Evolutionary conservation across 805 yeast genomes (phyloP).

Genomic region (Wickerhamiella kazuoi): DNA sequence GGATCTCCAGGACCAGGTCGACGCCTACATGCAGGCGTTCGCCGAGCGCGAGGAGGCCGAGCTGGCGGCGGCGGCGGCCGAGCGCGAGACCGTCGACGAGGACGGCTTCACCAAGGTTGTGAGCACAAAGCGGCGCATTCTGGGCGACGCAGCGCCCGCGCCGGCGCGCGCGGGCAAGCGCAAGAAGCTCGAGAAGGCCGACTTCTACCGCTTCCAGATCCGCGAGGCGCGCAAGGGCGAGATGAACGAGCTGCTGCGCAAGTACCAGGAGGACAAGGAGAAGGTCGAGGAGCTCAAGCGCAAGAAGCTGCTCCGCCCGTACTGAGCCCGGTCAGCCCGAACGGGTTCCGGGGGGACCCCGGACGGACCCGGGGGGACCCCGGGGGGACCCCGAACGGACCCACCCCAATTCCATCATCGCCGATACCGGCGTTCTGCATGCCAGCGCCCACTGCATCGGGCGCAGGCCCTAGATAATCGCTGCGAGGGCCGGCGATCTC

Average conservation of each 20-base stretch:
- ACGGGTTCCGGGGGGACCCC: too few species aligned
- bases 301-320: constrained; percentile 72
- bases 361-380: too few species aligned
- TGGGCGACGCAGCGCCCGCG: constrained; percentile 34
- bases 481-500: too few species aligned
- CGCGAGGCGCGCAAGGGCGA: constrained; percentile 85
- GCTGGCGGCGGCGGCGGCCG: constrained; percentile 11
- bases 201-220: constrained; percentile 90
- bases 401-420: too few species aligned
- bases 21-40: constrained; percentile 46
- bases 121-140: constrained; percentile 55
- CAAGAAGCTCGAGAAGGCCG: constrained; percentile 64
- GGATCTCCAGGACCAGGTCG: constrained; percentile 36
- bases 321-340: too few species aligned
- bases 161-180: constrained; percentile 24
- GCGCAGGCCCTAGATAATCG: too few species aligned
- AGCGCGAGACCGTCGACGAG: constrained; percentile 53
- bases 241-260: constrained; percentile 67
- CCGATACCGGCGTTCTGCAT: too few species aligned
- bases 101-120: constrained; percentile 91
- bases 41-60: constrained; percentile 48
- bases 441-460: too few species aligned
- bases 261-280: constrained; percentile 83
- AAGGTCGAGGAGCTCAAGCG: constrained; percentile 63
- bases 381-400: too few species aligned